phyloP scores from a whole-genome alignment of 257 asterid genomes.

The Gynochthodes officinalis region DNA sequence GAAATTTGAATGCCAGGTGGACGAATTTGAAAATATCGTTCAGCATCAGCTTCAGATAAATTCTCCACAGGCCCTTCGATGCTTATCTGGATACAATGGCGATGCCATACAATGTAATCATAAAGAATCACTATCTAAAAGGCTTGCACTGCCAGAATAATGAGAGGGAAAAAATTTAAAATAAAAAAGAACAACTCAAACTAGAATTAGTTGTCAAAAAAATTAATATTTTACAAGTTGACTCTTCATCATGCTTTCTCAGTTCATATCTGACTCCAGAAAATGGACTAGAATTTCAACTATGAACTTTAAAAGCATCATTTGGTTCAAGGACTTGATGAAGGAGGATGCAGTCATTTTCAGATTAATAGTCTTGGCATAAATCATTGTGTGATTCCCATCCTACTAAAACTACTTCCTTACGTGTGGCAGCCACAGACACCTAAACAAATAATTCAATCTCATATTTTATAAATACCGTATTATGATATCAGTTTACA shows the following conservation, averaged over 20 bases:
- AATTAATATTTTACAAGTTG: background rate
- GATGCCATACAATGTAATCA: background rate
- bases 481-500: background rate
- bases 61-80: conserved; percentile 45
- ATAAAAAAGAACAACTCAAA: background rate
- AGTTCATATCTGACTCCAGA: background rate
- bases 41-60: conserved; percentile 46
- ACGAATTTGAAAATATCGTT: conserved; percentile 41
- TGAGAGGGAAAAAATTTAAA: too few relatives aligned
- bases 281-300: background rate
- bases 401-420: too few relatives aligned
- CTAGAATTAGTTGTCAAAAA: background rate
- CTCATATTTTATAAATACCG: too few relatives aligned
- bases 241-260: background rate
- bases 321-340: background rate
- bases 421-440: too few relatives aligned
- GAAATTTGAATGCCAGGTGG: conserved; percentile 45
- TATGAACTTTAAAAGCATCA: background rate
- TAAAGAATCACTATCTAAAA: background rate
- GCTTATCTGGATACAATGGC: conserved; percentile 33
- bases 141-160: background rate
- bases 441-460: too few relatives aligned
- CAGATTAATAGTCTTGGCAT: too few relatives aligned
- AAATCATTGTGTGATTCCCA: too few relatives aligned
- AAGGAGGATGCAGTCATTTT: background rate